Conservation (phyloP, 2,329 filamentous ascomycete species). For the Pseudogymnoascus sp. region DNA sequence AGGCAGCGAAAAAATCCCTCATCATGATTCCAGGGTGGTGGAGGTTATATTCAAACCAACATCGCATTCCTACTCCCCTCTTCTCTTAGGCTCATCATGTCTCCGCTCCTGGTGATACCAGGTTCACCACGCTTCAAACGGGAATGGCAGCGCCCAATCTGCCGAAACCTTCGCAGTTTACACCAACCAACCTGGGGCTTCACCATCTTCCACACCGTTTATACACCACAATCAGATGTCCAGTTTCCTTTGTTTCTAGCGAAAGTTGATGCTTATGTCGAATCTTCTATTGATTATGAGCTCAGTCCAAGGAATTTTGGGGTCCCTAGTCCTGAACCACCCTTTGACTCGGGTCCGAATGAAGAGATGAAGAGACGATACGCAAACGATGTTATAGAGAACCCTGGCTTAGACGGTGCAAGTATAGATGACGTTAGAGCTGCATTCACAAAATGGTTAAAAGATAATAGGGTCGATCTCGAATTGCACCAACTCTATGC, state of each 20-base stretch:
- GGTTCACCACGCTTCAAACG: background rate
- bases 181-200: constrained; percentile 3
- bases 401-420: background rate
- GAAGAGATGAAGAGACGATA: constrained; percentile 10
- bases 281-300: constrained; percentile 2
- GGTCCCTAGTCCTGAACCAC: background rate
- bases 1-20: too few relatives aligned
- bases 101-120: constrained; percentile 2
- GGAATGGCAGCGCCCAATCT: background rate
- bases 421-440: constrained; percentile 3
- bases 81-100: background rate
- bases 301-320: background rate
- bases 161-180: constrained; percentile 1
- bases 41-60: constrained; percentile 17
- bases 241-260: constrained; percentile 10
- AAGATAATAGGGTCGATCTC: background rate
- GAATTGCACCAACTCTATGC: background rate
- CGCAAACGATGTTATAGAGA: constrained; percentile 9
- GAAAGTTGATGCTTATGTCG: background rate
- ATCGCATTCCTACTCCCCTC: background rate
- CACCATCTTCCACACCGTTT: constrained; percentile 4
- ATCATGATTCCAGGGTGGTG: too few relatives aligned
- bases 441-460: constrained; percentile 9
- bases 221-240: constrained; percentile 3
- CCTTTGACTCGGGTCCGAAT: constrained; percentile 1